These are phyloP conservation scores for Aspergillus amoenus DNA, from an alignment of 2,329 filamentous ascomycete genomes.

Conservation along the genomic window DNA sequence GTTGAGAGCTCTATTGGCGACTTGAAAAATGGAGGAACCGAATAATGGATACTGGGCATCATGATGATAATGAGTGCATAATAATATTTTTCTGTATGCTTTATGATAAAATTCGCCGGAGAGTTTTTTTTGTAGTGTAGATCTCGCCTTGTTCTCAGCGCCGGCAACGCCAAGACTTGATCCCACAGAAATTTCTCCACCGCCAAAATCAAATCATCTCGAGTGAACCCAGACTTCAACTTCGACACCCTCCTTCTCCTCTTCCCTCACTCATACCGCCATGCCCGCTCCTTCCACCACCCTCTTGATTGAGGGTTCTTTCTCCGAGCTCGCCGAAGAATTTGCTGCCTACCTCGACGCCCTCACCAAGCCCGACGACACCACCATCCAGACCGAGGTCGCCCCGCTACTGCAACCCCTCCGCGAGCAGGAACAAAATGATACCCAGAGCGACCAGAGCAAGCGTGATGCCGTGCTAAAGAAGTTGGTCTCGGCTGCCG, in stretches of 20 bases:
- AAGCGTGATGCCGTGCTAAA: slow-evolving; percentile 82
- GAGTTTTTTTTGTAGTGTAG: neutral
- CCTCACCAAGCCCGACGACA: slow-evolving; percentile 66
- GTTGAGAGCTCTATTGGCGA: neutral
- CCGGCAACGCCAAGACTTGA: slow-evolving; percentile 36
- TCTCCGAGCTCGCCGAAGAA: slow-evolving; percentile 89
- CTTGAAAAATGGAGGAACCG: neutral
- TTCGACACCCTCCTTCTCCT: slow-evolving; percentile 5
- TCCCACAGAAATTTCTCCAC: slow-evolving; percentile 45
- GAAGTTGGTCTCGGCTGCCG: slow-evolving; percentile 80
- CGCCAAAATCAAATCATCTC: slow-evolving; percentile 29
- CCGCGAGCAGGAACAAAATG: slow-evolving; percentile 54
- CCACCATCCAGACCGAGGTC: slow-evolving; percentile 61
- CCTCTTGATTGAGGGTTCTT: slow-evolving; percentile 81
- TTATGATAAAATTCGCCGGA: neutral
- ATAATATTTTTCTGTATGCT: neutral
- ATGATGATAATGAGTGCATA: slow-evolving; percentile 6
- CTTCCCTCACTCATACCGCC: slow-evolving; percentile 18
- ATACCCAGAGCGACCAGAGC: slow-evolving; percentile 55
- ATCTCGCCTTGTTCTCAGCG: neutral
- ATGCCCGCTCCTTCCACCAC: slow-evolving; percentile 64
- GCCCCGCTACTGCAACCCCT: slow-evolving; percentile 64
- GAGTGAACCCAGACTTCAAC: slow-evolving; percentile 10
- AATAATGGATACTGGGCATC: neutral
- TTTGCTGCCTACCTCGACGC: slow-evolving; percentile 91